Percentiles rank a stretch among this genome's conserved stretches.
Conservation (phyloP, 768 basidiomycete species). For the Phlegmacium glaucopus region DNA sequence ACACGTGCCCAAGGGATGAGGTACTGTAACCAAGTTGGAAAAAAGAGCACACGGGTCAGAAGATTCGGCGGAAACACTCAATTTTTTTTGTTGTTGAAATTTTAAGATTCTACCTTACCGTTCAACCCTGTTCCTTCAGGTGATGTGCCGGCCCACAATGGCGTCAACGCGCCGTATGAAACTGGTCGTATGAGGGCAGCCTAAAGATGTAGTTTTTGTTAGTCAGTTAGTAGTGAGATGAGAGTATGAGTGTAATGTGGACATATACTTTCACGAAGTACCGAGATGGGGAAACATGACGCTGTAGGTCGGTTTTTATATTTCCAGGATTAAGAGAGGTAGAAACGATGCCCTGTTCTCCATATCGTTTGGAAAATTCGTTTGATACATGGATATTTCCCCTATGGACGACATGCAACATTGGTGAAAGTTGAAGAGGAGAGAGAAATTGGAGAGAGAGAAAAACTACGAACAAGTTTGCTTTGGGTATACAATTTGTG, state of each 20-base stretch:
- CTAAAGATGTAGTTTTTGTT: neutral
- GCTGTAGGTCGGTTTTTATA: slow-evolving; percentile 27
- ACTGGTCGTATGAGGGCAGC: neutral
- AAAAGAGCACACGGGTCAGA: too few species aligned
- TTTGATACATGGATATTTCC: slow-evolving; percentile 35
- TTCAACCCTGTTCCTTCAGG: slow-evolving; percentile 20
- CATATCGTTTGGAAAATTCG: slow-evolving; percentile 39
- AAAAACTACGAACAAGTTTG: slow-evolving; percentile 31
- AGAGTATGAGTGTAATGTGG: too few species aligned
- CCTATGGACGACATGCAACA: slow-evolving; percentile 23
- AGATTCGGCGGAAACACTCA: too few species aligned
- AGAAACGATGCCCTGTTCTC: slow-evolving; percentile 36
- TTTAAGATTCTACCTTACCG: slow-evolving; percentile 36
- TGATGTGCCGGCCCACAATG: neutral
- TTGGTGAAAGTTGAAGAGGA: neutral
- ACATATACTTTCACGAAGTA: neutral
- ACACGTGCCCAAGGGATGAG: slow-evolving; percentile 29
- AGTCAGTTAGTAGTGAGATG: neutral
- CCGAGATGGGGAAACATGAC: slow-evolving; percentile 9
- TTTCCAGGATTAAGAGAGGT: slow-evolving; percentile 41
- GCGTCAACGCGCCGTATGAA: neutral
- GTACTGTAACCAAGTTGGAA: slow-evolving; percentile 17
- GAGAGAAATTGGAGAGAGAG: neutral
- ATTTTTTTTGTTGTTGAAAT: neutral
- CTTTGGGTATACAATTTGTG: slow-evolving; percentile 32